Evolutionary conservation across 1,284 basidiomycete species (phyloP).

Genomic region (Heliocybe sulcata): DNA sequence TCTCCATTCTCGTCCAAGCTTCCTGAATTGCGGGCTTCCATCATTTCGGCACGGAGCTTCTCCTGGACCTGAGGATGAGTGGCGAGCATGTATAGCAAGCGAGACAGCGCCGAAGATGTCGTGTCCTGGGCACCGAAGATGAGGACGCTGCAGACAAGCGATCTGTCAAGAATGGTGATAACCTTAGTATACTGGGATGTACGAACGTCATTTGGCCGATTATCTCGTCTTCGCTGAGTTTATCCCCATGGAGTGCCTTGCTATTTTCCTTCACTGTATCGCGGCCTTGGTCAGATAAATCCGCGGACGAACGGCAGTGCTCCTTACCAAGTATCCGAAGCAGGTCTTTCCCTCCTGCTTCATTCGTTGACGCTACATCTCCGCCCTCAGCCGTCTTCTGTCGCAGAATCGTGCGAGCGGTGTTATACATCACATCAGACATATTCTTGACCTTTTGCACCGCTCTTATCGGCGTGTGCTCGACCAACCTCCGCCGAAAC

Average conservation of each 20-base stretch:
- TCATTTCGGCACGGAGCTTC: constrained; percentile 8
- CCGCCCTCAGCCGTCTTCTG: constrained; percentile 15
- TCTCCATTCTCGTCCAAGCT: not conserved
- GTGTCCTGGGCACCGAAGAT: constrained; percentile 11
- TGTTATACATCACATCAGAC: constrained; percentile 6
- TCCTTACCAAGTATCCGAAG: constrained; percentile 23
- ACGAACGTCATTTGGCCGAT: constrained; percentile 25
- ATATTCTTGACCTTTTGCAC: constrained; percentile 4
- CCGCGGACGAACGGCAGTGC: not conserved
- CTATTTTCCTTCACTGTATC: constrained; percentile 22
- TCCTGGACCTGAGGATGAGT: constrained; percentile 9
- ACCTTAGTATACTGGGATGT: not conserved
- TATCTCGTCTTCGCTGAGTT: constrained; percentile 21
- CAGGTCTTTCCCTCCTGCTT: constrained; percentile 22
- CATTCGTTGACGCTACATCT: constrained; percentile 15
- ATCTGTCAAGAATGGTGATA: not conserved
- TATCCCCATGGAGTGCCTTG: constrained; percentile 18
- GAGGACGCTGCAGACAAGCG: not conserved
- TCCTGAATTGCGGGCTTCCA: not conserved
- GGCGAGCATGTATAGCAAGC: constrained; percentile 9
- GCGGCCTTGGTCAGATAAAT: not conserved
- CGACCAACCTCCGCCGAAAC: not conserved
- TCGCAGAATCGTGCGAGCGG: constrained; percentile 1
- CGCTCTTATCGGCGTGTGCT: constrained; percentile 3
- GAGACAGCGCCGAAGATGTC: constrained; percentile 8